phyloP scores from a whole-genome alignment of 768 basidiomycete species.

The Mycena indigotica region DNA sequence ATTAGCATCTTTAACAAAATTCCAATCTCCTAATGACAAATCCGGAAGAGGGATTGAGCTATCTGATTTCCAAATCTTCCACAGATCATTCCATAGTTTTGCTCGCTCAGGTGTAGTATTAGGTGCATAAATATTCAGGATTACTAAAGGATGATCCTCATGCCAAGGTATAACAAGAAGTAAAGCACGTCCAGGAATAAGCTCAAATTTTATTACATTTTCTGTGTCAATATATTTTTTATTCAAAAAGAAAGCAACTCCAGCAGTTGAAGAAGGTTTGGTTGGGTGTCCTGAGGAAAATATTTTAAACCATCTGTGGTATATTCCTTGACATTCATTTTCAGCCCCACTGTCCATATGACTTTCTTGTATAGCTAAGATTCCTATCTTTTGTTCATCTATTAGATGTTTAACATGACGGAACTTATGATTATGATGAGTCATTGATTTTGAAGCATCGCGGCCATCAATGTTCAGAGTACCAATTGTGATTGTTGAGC shows the following conservation, averaged over 20 bases:
- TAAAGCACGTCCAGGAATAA: slow-evolving; percentile 19
- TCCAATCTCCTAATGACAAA: slow-evolving; percentile 6
- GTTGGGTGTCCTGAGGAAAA: not conserved
- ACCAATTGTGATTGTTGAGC: not conserved
- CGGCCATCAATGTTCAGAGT: slow-evolving; percentile 20
- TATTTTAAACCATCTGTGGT: not conserved
- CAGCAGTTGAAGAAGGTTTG: not conserved
- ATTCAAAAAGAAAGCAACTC: slow-evolving; percentile 23
- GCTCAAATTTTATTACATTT: not conserved
- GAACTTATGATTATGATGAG: slow-evolving; percentile 20
- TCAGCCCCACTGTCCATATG: slow-evolving; percentile 16
- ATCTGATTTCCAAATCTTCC: not conserved
- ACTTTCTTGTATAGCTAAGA: slow-evolving; percentile 24
- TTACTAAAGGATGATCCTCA: not conserved
- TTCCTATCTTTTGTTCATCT: slow-evolving; percentile 10
- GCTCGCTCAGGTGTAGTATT: not conserved
- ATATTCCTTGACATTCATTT: not conserved
- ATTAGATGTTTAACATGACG: slow-evolving; percentile 6
- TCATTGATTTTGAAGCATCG: not conserved
- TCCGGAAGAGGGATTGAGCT: not conserved
- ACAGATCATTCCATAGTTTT: not conserved
- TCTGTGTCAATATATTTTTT: slow-evolving; percentile 2
- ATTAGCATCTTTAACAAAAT: slow-evolving; percentile 4
- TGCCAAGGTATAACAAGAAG: slow-evolving; percentile 12
- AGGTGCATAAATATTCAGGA: slow-evolving; percentile 27